phyloP scores from a whole-genome alignment of 148 eudicot species.

The Nepenthes gracilis region DNA sequence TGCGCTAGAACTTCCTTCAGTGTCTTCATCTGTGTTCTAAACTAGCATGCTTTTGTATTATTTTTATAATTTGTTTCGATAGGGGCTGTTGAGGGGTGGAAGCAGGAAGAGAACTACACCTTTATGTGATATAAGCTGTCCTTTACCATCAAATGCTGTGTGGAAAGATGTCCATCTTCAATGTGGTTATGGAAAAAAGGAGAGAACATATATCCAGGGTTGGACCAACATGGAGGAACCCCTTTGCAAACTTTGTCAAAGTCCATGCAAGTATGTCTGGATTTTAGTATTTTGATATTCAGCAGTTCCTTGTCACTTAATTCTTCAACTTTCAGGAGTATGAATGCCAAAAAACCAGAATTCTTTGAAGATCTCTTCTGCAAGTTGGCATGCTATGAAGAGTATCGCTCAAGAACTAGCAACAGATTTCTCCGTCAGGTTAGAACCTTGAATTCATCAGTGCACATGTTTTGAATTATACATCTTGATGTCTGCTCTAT shows the following conservation, averaged over 20 bases:
- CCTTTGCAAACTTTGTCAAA: conserved; percentile 90
- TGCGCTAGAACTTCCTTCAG: neutral
- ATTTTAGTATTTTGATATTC: neutral
- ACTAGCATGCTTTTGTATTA: neutral
- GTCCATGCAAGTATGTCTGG: conserved; percentile 59
- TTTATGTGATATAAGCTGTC: conserved; percentile 45
- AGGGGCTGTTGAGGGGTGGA: conserved; percentile 84
- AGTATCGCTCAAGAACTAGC: conserved; percentile 69
- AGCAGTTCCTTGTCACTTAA: neutral
- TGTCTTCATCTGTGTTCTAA: too few relatives aligned
- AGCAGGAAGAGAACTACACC: conserved; percentile 77
- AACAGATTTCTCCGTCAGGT: conserved; percentile 77
- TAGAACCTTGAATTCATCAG: conserved; percentile 9
- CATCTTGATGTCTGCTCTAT: neutral
- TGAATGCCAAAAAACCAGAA: conserved; percentile 64
- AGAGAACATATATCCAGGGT: conserved; percentile 50
- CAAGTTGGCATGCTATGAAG: conserved; percentile 61
- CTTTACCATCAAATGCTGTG: conserved; percentile 52
- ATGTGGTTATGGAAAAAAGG: conserved; percentile 34
- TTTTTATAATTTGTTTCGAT: neutral
- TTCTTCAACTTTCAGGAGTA: conserved; percentile 36
- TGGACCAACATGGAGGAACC: conserved; percentile 71
- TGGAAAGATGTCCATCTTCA: conserved; percentile 52
- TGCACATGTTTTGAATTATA: neutral
- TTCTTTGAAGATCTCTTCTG: conserved; percentile 86